Evolutionary conservation across 2,329 filamentous ascomycete genomes (phyloP).

Genomic region (Dactylonectria macrodidyma): DNA sequence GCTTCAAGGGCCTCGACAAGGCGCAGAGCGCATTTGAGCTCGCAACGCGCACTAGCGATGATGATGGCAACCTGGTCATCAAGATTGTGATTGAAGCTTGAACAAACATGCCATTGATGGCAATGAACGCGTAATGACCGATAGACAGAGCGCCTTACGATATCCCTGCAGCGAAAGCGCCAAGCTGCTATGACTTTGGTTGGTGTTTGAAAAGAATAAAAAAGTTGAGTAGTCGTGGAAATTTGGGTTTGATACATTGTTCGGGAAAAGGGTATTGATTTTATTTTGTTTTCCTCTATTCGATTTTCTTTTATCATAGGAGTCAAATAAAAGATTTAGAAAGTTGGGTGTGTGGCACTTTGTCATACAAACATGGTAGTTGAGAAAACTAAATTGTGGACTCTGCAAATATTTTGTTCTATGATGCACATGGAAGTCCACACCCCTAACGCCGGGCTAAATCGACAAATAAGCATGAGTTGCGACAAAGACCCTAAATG

Average conservation of each 20-base stretch:
- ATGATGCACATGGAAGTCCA: constrained; percentile 26
- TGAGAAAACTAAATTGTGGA: background rate
- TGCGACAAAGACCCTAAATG: constrained; percentile 5
- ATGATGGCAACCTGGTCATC: constrained; percentile 77
- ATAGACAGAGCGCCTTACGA: constrained; percentile 38
- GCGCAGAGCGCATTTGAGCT: constrained; percentile 78
- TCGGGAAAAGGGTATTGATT: background rate
- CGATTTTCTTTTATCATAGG: background rate
- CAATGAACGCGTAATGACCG: constrained; percentile 31
- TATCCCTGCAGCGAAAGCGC: constrained; percentile 28
- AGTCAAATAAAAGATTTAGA: constrained; percentile 8
- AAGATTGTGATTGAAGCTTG: constrained; percentile 78
- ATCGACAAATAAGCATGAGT: constrained; percentile 25
- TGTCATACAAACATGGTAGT: constrained; percentile 1
- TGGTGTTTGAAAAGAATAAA: constrained; percentile 21
- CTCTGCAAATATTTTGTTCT: constrained; percentile 28
- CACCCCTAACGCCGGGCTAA: constrained; percentile 49
- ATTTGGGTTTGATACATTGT: background rate
- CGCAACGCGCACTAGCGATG: constrained; percentile 77
- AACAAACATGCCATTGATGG: constrained; percentile 22
- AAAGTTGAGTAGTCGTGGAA: background rate
- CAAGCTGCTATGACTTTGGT: constrained; percentile 16
- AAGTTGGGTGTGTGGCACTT: background rate
- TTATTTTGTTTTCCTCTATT: background rate
- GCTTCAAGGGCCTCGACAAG: constrained; percentile 75